phyloP scores from a whole-genome alignment of 108 stramenopile genomes.

The Nitzschia palea region DNA sequence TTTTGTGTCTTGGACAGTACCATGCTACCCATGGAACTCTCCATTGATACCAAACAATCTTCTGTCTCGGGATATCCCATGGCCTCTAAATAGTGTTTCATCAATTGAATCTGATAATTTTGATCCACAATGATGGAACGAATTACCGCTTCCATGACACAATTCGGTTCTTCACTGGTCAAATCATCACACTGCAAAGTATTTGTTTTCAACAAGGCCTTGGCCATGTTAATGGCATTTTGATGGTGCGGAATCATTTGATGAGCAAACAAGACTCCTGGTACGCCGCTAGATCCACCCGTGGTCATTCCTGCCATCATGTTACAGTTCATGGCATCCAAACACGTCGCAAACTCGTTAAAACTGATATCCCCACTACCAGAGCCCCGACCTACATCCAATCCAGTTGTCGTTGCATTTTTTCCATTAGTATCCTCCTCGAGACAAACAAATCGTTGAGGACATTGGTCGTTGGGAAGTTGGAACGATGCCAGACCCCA shows the following conservation, averaged over 20 bases:
- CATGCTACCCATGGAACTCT: no score
- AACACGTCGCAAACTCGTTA: conserved; percentile 42
- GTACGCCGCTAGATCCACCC: conserved; percentile 3
- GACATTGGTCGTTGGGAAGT: conserved; percentile 55
- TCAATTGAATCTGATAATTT: conserved; percentile 81
- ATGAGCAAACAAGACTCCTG: conserved; percentile 58
- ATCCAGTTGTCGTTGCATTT: no score
- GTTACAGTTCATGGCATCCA: conserved; percentile 71
- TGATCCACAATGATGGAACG: conserved; percentile 70
- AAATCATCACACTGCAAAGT: conserved; percentile 42
- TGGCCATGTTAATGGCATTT: conserved; percentile 94
- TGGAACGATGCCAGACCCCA: conserved; percentile 36
- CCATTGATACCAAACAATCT: neutral
- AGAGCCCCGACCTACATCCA: neutral
- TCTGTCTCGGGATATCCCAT: neutral
- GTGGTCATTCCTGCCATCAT: conserved; percentile 78
- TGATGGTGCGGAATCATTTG: conserved; percentile 95
- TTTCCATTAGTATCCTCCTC: neutral
- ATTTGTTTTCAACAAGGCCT: conserved; percentile 56
- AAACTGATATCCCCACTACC: neutral
- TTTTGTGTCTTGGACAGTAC: no score
- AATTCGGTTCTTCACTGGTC: conserved; percentile 40
- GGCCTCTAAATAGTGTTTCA: conserved; percentile 59
- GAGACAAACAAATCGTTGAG: conserved; percentile 53
- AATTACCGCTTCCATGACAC: conserved; percentile 50